Evolutionary conservation across 2,329 filamentous ascomycete species (phyloP), one percentile per base, ranked within the genome.

Genomic region (Aureobasidium vineae): DNA sequence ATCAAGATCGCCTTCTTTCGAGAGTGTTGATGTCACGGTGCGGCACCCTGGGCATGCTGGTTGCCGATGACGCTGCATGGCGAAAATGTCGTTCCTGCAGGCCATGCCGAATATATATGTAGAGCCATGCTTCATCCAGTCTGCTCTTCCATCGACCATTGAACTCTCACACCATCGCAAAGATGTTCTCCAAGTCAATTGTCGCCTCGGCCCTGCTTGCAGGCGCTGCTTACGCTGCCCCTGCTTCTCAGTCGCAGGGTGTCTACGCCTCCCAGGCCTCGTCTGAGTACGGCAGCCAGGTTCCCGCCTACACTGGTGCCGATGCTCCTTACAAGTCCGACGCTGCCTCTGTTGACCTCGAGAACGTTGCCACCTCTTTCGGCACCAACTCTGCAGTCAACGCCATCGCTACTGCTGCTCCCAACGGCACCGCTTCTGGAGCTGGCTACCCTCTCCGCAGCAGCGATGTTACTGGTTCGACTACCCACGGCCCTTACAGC

Each of bases 401-500:
- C 50, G 79, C 78, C 65, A 73, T 77, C 68, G 45, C 69, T 54
- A 76, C 71, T 59, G 68, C 65, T 7, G 73, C 73, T 45, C 75
- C 71, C 67, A 71, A 41, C 11, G 67, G 68, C 67, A 76, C 54
- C 70, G 73, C 50, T 45, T 65, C 75, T 45, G 71, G 76, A 50
- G 75, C 77, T 56, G 78, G 75, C 40, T 77, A 75, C 41, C 79
- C 84, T 4, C 77, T 82, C 67, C 73, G 81, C 63, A 84, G 80
- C 70, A 78, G 79, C 53, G 75, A 81, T 65, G 76, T 82, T 16
- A 85, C 82, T 43, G 84, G 89, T 36, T 80, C 86, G 5, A 89
- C 87, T 2, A 85, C 83, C 5, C 90, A 94, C 74, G 90, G 89
- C 0, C 83, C 89, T 0, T 94, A 81, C 75, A 85, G 78, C 2